These are phyloP conservation scores for Persicaria maculosa DNA, from an alignment of 148 eudicot genomes.

Conservation along the genomic window DNA sequence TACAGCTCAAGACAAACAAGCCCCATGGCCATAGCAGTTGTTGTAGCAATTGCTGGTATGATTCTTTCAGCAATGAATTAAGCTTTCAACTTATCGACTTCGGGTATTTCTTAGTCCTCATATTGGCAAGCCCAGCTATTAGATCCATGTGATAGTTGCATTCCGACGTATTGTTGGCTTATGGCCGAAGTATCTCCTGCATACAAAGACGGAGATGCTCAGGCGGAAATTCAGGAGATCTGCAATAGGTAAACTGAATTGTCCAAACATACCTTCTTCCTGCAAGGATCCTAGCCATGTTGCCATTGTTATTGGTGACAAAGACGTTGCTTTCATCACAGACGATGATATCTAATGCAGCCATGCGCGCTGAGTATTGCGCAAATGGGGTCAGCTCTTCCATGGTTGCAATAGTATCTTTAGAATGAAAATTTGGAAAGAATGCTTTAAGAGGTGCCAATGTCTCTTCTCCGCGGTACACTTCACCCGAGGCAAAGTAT, in stretches of 20 bases:
- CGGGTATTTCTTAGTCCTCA: no score
- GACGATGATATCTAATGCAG: conserved; percentile 81
- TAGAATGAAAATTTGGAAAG: conserved; percentile 23
- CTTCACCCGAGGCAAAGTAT: conserved; percentile 83
- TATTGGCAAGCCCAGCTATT: no score
- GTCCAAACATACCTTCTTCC: conserved; percentile 62
- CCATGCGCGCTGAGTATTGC: conserved; percentile 77
- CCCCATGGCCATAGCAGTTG: no score
- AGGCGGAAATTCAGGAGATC: not conserved
- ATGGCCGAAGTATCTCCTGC: conserved; percentile 86
- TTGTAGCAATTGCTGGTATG: no score
- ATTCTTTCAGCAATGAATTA: no score
- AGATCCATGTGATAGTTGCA: conserved; percentile 20
- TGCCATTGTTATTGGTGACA: conserved; percentile 83
- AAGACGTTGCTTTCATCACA: conserved; percentile 83
- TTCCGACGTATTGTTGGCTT: conserved; percentile 84
- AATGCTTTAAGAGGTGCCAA: conserved; percentile 62
- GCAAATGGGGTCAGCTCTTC: conserved; percentile 65
- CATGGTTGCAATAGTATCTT: conserved; percentile 52
- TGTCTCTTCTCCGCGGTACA: conserved; percentile 75
- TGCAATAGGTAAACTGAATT: no score
- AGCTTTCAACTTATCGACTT: no score
- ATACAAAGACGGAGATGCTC: not conserved
- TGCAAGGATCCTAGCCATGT: conserved; percentile 85
- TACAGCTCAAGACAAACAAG: no score